phyloP scores from a whole-genome alignment of 768 basidiomycete species.

The Boletellus sp. region DNA sequence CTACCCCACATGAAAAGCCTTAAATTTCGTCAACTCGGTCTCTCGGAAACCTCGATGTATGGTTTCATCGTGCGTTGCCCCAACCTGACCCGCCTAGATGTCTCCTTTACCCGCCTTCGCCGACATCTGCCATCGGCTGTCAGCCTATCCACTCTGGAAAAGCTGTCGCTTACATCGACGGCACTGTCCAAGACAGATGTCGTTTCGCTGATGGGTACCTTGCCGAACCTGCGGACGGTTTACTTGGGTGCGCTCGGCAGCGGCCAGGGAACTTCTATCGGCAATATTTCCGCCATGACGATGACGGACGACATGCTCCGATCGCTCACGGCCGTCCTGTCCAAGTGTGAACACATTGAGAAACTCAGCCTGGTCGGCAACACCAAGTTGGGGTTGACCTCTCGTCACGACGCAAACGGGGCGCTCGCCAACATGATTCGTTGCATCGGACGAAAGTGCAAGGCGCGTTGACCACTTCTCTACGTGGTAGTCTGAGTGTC shows the following conservation, averaged over 20 bases:
- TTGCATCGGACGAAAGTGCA: conserved; percentile 56
- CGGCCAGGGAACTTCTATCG: conserved; percentile 41
- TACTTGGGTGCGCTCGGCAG: conserved; percentile 58
- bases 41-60: conserved; percentile 49
- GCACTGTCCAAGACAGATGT: conserved; percentile 40
- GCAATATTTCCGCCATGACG: conserved; percentile 49
- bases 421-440: conserved; percentile 46
- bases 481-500: too few relatives aligned
- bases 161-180: conserved; percentile 63
- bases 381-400: conserved; percentile 47
- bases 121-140: conserved; percentile 27
- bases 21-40: conserved; percentile 52
- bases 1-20: conserved; percentile 46
- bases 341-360: conserved; percentile 38
- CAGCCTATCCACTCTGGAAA: conserved; percentile 39
- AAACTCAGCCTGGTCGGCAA: conserved; percentile 63
- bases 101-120: conserved; percentile 59
- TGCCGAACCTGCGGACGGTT: conserved; percentile 46
- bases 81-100: conserved; percentile 50
- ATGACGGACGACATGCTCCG: conserved; percentile 50
- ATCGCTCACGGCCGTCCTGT: conserved; percentile 41
- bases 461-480: conserved; percentile 33
- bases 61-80: conserved; percentile 45
- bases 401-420: conserved; percentile 25
- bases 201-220: conserved; percentile 34